Evolutionary conservation across 768 basidiomycete species (phyloP), one percentile per base, ranked within the genome.

Genomic region (Mrakia frigida): DNA sequence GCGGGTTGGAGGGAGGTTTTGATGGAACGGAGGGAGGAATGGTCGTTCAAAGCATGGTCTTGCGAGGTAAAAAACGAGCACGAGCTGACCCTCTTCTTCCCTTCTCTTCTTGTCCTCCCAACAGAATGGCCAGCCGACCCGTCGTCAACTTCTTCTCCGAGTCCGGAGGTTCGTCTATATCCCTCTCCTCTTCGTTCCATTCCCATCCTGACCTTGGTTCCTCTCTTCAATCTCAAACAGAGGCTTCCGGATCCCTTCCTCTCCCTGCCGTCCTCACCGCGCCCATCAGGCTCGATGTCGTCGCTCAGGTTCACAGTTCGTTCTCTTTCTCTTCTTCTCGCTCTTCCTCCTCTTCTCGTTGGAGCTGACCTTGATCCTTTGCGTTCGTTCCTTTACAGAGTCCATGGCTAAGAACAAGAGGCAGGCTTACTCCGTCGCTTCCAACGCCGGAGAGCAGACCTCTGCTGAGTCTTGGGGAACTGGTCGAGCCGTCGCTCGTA

Each of bases 391-490:
- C 65, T n/a, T n/a, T n/a, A 18, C 85, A 97, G 94, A 96, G 90
- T 93, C 92, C 87, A 90, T 98, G 83, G 92, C 93, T 76, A 97
- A 97, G 90, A 97, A 98, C 90, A 92, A 88, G 86, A 90, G 95
- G 82, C 96, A 98, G 87, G 90, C 96, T 37, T 98, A 98, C 86
- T 87, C 95, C 81, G 97, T 98, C 83, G 92, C 90, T 85, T 91
- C 92, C 86, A 97, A 98, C 87, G 97, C 97, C 77, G 97, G 97
- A 81, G 94, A 98, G 88, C 96, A 99, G 86, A 98, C 97, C 81
- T 92, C 90, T 78, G 96, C 97, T 79, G 96, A 98, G 86, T 98
- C 96, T 50, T 99, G 97, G 97, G 97, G 97, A 86, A 99, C 97
- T 80, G 97, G 97, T 90, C 94, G 97, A 86, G 97, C 97, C 80